Evolutionary conservation across 2,329 filamentous ascomycete genomes (phyloP), one percentile per base, ranked within the genome.

Genomic region (Beauveria sp.): DNA sequence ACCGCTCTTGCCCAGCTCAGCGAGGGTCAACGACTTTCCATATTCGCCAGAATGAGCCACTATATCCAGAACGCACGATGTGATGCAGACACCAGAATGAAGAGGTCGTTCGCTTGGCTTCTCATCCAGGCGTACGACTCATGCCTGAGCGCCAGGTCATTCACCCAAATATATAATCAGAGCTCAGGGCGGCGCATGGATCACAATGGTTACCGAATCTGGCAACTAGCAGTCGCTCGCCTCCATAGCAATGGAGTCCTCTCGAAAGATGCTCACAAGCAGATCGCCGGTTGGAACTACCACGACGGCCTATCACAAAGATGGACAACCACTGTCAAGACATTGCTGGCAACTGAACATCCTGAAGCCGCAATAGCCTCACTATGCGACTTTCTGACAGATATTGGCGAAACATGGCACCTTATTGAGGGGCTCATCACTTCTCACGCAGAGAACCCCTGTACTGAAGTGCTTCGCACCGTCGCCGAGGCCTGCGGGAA

Each of bases 101-200:
- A 44, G 18, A 37, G 66, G 44, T 63, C 62, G 1, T 68, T 66
- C 50, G 61, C 66, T 3, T 70, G 68, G 68, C 55, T 70, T 5
- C 43, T 67, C 2, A 63, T 64, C 53, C 64, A 64, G 50, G 65
- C 67, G 1, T 61, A 67, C 41, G 62, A 65, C 26, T 18, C 63
- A 8, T 28, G 48, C 5, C 41, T 59, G 7, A 64, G 63, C 10
- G 64, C 61, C 14, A 30, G 64, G n/a, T 54, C 59, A 3, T 65
- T 70, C 24, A 34, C 63, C 37, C 41, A 51, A 9, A 48, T 51
- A 47, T 61, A 61, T 18, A 53, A 46, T 3, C 18, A 37, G 5
- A 53, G 12, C 30, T 41, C 48, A 3, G 40, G 28, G 26, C 26
- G 14, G n/a, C 16, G 22, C 7, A 46, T 59, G 57, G 57, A 53